Base-by-base conservation (phyloP, 2,329 filamentous ascomycete genomes). In the Penicillium sp. region DNA sequence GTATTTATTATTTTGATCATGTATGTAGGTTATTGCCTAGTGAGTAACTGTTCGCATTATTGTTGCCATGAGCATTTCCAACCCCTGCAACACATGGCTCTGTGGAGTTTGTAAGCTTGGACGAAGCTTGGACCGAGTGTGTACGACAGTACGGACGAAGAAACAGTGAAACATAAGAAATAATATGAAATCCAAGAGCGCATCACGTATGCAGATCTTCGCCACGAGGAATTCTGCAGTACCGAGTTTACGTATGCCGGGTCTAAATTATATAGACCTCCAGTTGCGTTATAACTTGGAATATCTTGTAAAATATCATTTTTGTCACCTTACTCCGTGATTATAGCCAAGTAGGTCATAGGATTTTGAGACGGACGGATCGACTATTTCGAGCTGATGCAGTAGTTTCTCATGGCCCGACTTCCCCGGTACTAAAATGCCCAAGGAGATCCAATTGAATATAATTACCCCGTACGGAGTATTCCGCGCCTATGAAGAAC, bases 361-460 rank as follows among this genome's bases (percentile, higher is more conserved):
- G 5, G 13, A 29, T 29, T 26, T 9, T 18, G 11, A 35, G 26
- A 32, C 35, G 34, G 35, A 4, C 18, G n/a, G 10, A 16, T 50
- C 14, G 38, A 11, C 22, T 45, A 22, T 42, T 18, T 24, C 5
- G 39, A 37, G 31, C 40, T 37, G 32, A 46, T 37, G 31, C 32
- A 46, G 26, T 49, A 53, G 37, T 39, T 32, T 20, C 43, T n/a
- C 32, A n/a, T 48, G 29, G 18, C 32, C 55, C 51, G 56, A 45
- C 22, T 53, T 45, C 47, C 43, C 53, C 40, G 55, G 44, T 50
- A 16, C 45, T 39, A 54, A 22, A 22, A 39, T 20, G 4, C 4
- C 7, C 16, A 22, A 10, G 22, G 9, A 32, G 43, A 31, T 34
- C 29, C 13, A 46, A 34, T 46, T 34, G 18, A 46, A 22, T 16